Conservation (phyloP, 2,329 filamentous ascomycete species). For the Colletotrichum truncatum region DNA sequence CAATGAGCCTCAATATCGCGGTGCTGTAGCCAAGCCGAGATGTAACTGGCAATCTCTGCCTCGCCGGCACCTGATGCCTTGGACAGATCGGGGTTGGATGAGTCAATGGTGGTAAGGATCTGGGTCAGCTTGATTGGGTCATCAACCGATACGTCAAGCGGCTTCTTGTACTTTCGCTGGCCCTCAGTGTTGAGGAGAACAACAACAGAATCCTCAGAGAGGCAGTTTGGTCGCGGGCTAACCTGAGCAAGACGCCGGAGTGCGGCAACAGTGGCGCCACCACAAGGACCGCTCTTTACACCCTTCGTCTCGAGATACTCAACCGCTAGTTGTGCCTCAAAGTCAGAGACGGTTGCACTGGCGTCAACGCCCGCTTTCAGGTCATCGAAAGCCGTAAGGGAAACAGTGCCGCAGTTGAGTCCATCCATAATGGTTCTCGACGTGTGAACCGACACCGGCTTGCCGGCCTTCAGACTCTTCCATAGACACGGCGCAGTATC, state of each 20-base stretch:
- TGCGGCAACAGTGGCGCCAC: conserved; percentile 66
- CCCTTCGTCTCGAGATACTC: conserved; percentile 57
- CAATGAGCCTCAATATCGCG: conserved; percentile 60
- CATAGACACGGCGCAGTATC: conserved; percentile 69
- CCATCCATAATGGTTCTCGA: conserved; percentile 76
- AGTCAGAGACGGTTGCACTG: conserved; percentile 67
- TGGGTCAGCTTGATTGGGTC: conserved; percentile 54
- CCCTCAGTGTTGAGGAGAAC: conserved; percentile 76
- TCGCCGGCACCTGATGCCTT: conserved; percentile 54
- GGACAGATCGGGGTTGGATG: conserved; percentile 55
- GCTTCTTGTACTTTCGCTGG: conserved; percentile 58
- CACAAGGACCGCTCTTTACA: conserved; percentile 69
- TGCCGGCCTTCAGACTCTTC: conserved; percentile 58
- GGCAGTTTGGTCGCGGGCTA: conserved; percentile 40
- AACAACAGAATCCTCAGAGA: conserved; percentile 62
- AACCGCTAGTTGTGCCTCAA: conserved; percentile 68
- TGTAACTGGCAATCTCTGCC: conserved; percentile 53
- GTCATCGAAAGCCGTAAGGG: conserved; percentile 70
- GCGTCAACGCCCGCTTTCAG: conserved; percentile 68
- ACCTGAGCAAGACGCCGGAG: conserved; percentile 54
- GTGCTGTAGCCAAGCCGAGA: conserved; percentile 60
- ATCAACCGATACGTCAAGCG: conserved; percentile 49
- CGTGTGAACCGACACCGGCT: conserved; percentile 60
- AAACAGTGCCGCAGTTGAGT: conserved; percentile 77
- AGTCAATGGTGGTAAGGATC: conserved; percentile 57